Conservation (phyloP, 2,329 filamentous ascomycete genomes). For the Basipetospora sp. region DNA sequence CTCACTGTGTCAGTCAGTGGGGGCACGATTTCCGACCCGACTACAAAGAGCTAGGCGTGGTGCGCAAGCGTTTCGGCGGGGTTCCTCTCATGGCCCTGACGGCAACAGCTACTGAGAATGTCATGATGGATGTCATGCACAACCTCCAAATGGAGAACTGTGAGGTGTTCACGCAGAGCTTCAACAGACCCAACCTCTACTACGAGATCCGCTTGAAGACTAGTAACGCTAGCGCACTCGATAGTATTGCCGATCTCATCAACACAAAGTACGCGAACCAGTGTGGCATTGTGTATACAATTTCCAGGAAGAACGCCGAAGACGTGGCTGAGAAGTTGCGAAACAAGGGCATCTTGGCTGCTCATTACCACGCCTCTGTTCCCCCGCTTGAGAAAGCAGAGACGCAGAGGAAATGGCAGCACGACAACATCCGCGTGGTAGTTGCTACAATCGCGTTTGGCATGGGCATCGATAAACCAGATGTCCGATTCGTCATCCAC, state of each 20-base stretch:
- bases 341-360: constrained; percentile 52
- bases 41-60: constrained; percentile 70
- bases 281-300: constrained; percentile 84
- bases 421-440: constrained; percentile 66
- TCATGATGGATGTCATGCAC: constrained; percentile 79
- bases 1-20: constrained; percentile 99
- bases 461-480: constrained; percentile 98
- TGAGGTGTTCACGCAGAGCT: constrained; percentile 75
- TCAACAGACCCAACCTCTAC: constrained; percentile 87
- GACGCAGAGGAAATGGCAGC: constrained; percentile 73
- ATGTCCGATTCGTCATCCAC: constrained; percentile 93
- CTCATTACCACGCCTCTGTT: constrained; percentile 78
- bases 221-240: constrained; percentile 31
- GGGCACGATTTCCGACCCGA: constrained; percentile 95
- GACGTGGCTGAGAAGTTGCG: constrained; percentile 57
- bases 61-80: constrained; percentile 56
- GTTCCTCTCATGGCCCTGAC: constrained; percentile 92
- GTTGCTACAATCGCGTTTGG: constrained; percentile 97
- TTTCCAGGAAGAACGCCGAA: constrained; percentile 74
- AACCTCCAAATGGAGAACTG: constrained; percentile 75
- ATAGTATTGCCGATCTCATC: constrained; percentile 51
- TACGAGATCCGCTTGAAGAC: constrained; percentile 71
- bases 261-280: constrained; percentile 52
- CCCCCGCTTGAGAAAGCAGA: constrained; percentile 49
- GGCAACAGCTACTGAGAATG: constrained; percentile 84